A percentile compares a stretch with the other conserved stretches of the same genome.
These are phyloP conservation scores for Dendrocalamus latiflorus DNA, from an alignment of 202 grass and related monocot species.

Conservation along the genomic window DNA sequence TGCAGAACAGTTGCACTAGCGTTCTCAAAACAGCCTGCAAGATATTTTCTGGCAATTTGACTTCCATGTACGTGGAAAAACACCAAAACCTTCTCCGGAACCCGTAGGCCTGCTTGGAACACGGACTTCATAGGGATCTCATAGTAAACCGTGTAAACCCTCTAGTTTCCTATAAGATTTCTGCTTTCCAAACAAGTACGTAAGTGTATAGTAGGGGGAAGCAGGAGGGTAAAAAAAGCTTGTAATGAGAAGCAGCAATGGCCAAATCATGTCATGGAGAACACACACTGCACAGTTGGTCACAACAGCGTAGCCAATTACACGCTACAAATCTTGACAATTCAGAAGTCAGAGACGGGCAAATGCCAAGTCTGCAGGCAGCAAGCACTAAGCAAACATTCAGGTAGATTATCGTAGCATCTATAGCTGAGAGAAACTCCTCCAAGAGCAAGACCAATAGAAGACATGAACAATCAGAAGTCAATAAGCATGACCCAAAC, in stretches of 20 bases:
- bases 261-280: neutral
- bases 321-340: neutral
- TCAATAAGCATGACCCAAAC: neutral
- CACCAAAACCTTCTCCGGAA: neutral
- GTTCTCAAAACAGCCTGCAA: neutral
- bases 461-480: neutral
- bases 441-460: neutral
- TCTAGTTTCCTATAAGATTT: neutral
- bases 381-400: neutral
- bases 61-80: no score
- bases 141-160: no score
- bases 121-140: neutral
- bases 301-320: neutral
- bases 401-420: neutral
- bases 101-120: neutral
- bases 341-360: neutral
- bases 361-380: neutral
- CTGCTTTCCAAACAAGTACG: neutral
- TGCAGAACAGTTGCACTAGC: no score
- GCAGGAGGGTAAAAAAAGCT: neutral
- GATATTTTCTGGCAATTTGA: neutral
- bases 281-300: neutral
- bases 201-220: neutral
- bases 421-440: neutral
- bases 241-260: neutral